Base-by-base conservation (phyloP, 495 filamentous ascomycete species). In the Penicillium desertorum region DNA sequence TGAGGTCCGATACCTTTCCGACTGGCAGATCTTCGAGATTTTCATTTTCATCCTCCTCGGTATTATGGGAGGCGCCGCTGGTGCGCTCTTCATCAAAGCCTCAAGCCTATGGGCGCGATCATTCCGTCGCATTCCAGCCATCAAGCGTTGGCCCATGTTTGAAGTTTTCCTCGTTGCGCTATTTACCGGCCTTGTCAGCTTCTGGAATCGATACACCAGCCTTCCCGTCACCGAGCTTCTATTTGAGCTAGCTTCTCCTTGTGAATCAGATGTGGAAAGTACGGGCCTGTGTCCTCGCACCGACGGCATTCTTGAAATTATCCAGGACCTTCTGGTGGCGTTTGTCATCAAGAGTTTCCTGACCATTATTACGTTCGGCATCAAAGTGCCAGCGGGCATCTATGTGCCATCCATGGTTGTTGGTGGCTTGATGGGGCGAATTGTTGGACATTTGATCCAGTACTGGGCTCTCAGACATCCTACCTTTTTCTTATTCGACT, bases 331-430 rank as follows among this genome's bases (percentile, higher is more conserved):
- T 2, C 72, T 87, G 12, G 71, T 84, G 50, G 94, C 92, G 0
- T 93, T 98, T 65, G 75, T 96, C 19, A 86, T 98, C 73, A 98
- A 98, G 71, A 89, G 88, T 39, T 69, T 94, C 42, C 74, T 98
- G 25, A 98, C 94, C 0, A 86, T 86, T 42, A 84, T 96, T 56
- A 95, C 92, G 0, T 96, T 96, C 68, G 92, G 92, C 1, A 91
- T 96, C 66, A 98, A 98, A 72, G 87, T 97, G 3, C 94, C 94
- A 10, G 91, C 92, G 3, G 94, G 94, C 32, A 97, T 98, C 58
- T 98, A 98, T 62, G 92, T 98, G 0, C 94, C 94, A 4, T 95
- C 91, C 62, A 98, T 98, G 94, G 94, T 98, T 32, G 91, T 96
- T 45, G 94, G 94, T 56, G 94, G 94, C 67, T 77, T 98, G 41